Base-by-base conservation (phyloP, 139 green algal genomes). In the Diplosphaera chodatii region DNA sequence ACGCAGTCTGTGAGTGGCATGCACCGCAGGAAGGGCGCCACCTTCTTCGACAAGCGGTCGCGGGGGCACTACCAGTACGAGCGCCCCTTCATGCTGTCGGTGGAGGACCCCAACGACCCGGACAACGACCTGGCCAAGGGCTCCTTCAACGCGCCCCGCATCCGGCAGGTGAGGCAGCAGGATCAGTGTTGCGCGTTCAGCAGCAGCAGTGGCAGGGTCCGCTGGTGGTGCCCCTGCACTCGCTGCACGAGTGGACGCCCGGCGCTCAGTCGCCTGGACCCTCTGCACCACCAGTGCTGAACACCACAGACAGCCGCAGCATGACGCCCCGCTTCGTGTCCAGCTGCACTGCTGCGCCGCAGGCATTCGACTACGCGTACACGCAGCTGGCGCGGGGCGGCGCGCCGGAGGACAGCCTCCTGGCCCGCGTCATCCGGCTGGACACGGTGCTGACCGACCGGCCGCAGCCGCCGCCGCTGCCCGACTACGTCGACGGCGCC, bases 71-170 rank as follows among this genome's bases (percentile, higher is more conserved):
- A 34, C 41, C 80, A 83, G 70, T 18, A 16, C 6, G 80, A 87
- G 3, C 78, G 89, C 3, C 74, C 84, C 29, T 89, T 86, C 67
- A 78, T 94, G 70, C 82, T 95, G 67, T 69, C 84, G 1, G 83
- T 96, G 31, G 83, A 96, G 76, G 93, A 97, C 67, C 93, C 91
- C 15, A 82, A 89, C 68, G 84, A 93, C 73, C n/a, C 59, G 0
- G 66, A 29, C 31, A 93, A 95, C 62, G 89, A 94, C 84, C 76
- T 96, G 31, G 78, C 66, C 27, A 80, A 76, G 37, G 86, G 84
- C 71, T 86, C 75, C 65, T 93, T 78, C 70, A 91, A 92, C 77
- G 37, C 37, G 37, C 37, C 37, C 10, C 37, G 37, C 37, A 84
- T 90, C 68, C 75, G 70, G 28, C 80, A 83, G 71, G 77, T 86